These are phyloP conservation scores for Leucaena leucocephala DNA, from an alignment of 306 rosid genomes.

Conservation along the genomic window DNA sequence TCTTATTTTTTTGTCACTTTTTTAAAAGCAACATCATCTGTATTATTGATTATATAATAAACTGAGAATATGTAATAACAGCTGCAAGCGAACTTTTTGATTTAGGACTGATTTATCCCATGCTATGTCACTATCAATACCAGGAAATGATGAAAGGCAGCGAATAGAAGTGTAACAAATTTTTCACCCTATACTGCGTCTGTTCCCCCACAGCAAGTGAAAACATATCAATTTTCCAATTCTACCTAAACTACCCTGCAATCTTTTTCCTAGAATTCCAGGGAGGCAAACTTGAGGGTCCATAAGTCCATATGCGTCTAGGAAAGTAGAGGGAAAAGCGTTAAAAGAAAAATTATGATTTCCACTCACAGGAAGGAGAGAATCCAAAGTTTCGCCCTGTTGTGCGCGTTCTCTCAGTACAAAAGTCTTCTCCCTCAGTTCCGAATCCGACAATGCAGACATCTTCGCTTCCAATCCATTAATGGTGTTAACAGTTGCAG, in stretches of 20 bases:
- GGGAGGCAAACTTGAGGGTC: background rate
- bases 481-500: slow-evolving; percentile 61
- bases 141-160: background rate
- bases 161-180: background rate
- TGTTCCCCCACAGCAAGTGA: background rate
- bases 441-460: slow-evolving; percentile 78
- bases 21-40: slow-evolving; percentile 28
- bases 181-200: background rate
- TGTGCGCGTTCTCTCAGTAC: slow-evolving; percentile 65
- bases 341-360: background rate
- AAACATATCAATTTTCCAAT: slow-evolving; percentile 1
- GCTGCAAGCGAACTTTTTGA: background rate
- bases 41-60: background rate
- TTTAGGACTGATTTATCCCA: background rate
- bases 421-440: slow-evolving; percentile 71
- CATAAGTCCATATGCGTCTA: background rate
- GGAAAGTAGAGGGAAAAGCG: background rate
- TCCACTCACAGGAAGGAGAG: slow-evolving; percentile 73
- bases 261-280: background rate
- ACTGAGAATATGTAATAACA: background rate
- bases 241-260: background rate
- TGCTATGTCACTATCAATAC: background rate
- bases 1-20: slow-evolving; percentile 20
- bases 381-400: slow-evolving; percentile 77
- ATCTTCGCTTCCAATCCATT: slow-evolving; percentile 70